Base-by-base conservation (phyloP, 345 rosid genomes). In the Eucalyptus regnans region DNA sequence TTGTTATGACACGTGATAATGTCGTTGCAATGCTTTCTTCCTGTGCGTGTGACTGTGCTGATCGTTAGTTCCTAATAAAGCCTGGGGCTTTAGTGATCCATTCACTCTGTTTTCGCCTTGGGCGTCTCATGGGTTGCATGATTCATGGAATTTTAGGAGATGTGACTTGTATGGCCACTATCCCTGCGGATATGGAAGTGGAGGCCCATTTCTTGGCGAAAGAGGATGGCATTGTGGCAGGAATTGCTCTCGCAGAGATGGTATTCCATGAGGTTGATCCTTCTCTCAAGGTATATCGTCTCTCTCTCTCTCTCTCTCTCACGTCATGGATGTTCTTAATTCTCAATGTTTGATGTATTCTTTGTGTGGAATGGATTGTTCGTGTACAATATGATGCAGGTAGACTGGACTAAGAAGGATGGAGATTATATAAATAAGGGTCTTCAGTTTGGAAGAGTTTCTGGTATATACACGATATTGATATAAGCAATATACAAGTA, bases 171-270 rank as follows among this genome's bases (percentile, higher is more conserved):
- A 79, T 95, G 96, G 99, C 99, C 86, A 97, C 99, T 46, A 93
- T 97, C 91, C 99, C 98, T 11, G 68, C 89, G 86, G 99, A 96
- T 81, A 92, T 91, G 98, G 97, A 97, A 91, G 99, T 95, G 88
- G 99, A 95, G 94, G 99, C 98, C 90, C 91, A 92, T 93, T 98
- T 98, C 93, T 92, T 98, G 91, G 99, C 97, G 0, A 97, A 98
- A 88, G 99, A 97, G 90, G 96, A 96, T 90, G 99, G 99, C 79
- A 92, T 97, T 88, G 89, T 98, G 87, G 99, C 99, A 60, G 99
- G 99, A 66, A 93, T 94, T 66, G 91, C 96, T 17, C 95, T 97
- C 86, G 96, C 99, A 37, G 98, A 95, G 88, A 93, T 97, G 97
- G 93, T 97, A 49, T 98, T 97, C 93, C 91, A 92, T 62, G 98